Evolutionary conservation across 2,329 filamentous ascomycete species (phyloP), one percentile per base, ranked within the genome.

Genomic region (Lachnellula hyalina): DNA sequence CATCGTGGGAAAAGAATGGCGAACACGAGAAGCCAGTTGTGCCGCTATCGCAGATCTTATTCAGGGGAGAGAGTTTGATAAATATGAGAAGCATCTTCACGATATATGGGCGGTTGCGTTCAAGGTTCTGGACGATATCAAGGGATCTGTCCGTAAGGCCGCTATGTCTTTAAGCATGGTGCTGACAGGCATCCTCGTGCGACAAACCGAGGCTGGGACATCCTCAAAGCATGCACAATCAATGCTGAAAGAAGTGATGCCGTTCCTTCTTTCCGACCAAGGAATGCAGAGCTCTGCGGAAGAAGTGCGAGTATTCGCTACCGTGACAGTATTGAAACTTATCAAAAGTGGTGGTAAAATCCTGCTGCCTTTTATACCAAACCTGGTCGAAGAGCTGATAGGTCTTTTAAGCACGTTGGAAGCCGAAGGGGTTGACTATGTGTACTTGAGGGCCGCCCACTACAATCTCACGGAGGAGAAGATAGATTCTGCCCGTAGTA

Each of bases 111-210:
- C 81, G 11, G 83, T 87, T 28, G 87, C 90, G 0, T 87, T 97
- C 71, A 95, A 90, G 66, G 91, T 99, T 0, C 77, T 97, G 5
- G 94, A 99, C 70, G 94, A 99, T 70, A 95, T 97, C 70, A 99
- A 99, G 70, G 87, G 87, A 7, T 91, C 87, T 1, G 94, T 99
- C 4, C 82, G 94, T 50, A 78, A 81, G 36, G 88, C 91, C 1
- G 94, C 94, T 1, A 79, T 91, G 46, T 85, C 85, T 56, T 79
- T 99, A 4, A 96, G 92, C 65, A 86, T 92, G 69, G 84, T 85
- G 0, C 77, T 99, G 36, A 95, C 91, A 1, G 91, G 89, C 51
- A 88, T 89, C 15, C 80, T 97, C 14, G 90, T 95, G 3, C 85
- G 91, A 28, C 89, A 91, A 56, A 80, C 96, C 2, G 90, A 96